Base-by-base conservation (phyloP, 176 grass and related monocot species). In the Poa pratensis region DNA sequence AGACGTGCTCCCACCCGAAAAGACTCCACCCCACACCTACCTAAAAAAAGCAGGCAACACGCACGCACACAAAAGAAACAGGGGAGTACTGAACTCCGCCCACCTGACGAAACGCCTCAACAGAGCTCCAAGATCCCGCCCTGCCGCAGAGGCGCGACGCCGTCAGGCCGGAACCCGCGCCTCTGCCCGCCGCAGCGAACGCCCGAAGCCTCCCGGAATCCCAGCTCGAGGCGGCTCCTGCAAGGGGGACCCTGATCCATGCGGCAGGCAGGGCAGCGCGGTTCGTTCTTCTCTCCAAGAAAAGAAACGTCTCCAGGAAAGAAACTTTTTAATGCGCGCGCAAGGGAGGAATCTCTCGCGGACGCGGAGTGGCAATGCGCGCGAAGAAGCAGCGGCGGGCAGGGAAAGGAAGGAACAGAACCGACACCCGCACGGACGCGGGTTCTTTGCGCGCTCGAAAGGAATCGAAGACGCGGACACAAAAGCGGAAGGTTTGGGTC, bases 71-170 rank as follows among this genome's bases (percentile, higher is more conserved):
- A 72, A 42, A 72, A 63, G 57, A 49, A 76, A 68, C 26, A 46
- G 45, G 57, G 22, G 48, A n/a, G 85, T 13, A 87, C 19, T 90
- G 79, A 70, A 52, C 76, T 19, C 24, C 24, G 80, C 75, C 20
- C 87, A 58, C 59, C 68, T 80, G 59, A 19, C 64, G 1, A 5
- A 68, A 49, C 26, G 23, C 79, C 53, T 82, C 83, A 90, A 64
- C 42, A 86, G 74, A 52, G 79, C 66, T 58, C 64, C 75, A 55
- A 90, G 85, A 91, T 91, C 81, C 89, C 81, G 6, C 17, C 51
- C n/a, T n/a, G 35, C 19, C 35, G 49, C 67, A 30, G 17, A 50
- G 60, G 40, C 49, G 27, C 59, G 70, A 28, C 48, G 65, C 20
- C 34, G 40, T 68, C 45, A 4, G 45, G 48, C 81, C 24, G 12